Evolutionary conservation across 1,284 basidiomycete genomes (phyloP).

Genomic region (Paramarasmius palmivorus): DNA sequence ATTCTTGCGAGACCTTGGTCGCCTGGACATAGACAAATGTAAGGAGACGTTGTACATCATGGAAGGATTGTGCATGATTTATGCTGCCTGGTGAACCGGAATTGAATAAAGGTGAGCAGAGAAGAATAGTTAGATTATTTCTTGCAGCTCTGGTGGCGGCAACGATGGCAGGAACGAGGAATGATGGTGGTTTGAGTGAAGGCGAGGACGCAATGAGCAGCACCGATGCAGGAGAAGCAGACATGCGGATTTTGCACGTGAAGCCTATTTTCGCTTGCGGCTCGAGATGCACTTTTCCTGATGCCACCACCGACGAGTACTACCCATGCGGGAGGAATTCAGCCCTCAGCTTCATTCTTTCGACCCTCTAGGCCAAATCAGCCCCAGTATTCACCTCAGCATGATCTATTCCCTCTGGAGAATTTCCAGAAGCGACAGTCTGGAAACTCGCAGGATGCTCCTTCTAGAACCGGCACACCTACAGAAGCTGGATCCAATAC

Average conservation of each 20-base stretch:
- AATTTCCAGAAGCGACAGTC: slow-evolving; percentile 19
- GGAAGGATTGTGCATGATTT: slow-evolving; percentile 55
- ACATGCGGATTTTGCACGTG: slow-evolving; percentile 9
- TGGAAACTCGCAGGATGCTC: slow-evolving; percentile 19
- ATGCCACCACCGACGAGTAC: slow-evolving; percentile 24
- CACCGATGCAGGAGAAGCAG: slow-evolving; percentile 19
- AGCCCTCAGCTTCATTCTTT: slow-evolving; percentile 75
- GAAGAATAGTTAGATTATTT: slow-evolving; percentile 56
- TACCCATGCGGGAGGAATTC: slow-evolving; percentile 71
- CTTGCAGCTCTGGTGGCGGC: slow-evolving; percentile 47
- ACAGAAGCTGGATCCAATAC: slow-evolving; percentile 26
- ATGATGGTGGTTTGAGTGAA: slow-evolving; percentile 48
- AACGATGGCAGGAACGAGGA: slow-evolving; percentile 53
- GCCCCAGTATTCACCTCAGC: slow-evolving; percentile 29
- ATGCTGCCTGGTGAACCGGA: slow-evolving; percentile 32
- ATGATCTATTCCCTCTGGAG: slow-evolving; percentile 17
- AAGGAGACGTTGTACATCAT: slow-evolving; percentile 63
- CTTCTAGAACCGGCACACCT: neutral
- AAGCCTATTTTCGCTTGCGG: neutral
- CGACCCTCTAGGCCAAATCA: slow-evolving; percentile 59
- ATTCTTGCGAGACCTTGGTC: slow-evolving; percentile 64
- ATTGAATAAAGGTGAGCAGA: slow-evolving; percentile 60
- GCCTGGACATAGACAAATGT: slow-evolving; percentile 78
- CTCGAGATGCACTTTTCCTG: neutral
- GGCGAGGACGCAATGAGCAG: slow-evolving; percentile 57